Base-by-base conservation (phyloP, 176 grass and related monocot genomes). In the bread wheat (Triticum aestivum) region DNA sequence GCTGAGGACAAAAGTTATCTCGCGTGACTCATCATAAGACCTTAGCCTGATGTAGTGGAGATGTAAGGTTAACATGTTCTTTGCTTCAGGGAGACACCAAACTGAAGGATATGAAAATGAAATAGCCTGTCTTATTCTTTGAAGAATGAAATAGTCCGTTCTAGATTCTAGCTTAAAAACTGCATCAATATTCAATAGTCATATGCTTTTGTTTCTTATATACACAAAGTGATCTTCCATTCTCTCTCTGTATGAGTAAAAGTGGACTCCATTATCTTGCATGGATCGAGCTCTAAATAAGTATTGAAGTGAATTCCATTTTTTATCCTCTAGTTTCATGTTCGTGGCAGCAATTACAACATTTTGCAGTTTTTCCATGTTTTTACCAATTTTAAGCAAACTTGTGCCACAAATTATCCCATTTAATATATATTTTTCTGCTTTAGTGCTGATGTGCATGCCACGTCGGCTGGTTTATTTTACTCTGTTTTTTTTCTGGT, bases 51-150 rank as follows among this genome's bases (percentile, higher is more conserved):
- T 59, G 2, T 65, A 37, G 14, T 52, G 7, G n/a, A 49, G 15
- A 72, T 80, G 21, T 30, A 8, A 79, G 80, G 54, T 29, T 70
- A 17, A 45, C 33, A 37, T 68, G 71, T 77, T 59, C 9, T 12
- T 87, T 24, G 17, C 23, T 81, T n/a, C 30, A 15, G 61, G 44
- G 21, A 38, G 61, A 78, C 10, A 78, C 15, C 62, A 85, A 77
- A 15, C 68, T 58, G 63, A 61, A 86, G 34, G 37, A 32, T 61
- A n/a, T 86, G 35, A 32, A 58, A 70, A 61, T 44, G 17, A 23
- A 11, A 18, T 39, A 17, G 24, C 34, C 8, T 21, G 6, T 51
- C 45, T 29, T 76, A 18, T 58, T 63, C n/a, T 63, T 27, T 27
- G 3, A 20, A 21, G 49, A 23, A 77, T 21, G 47, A 54, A 77